Conservation (phyloP, 2,329 filamentous ascomycete genomes). For the Biscogniauxia sp. region DNA sequence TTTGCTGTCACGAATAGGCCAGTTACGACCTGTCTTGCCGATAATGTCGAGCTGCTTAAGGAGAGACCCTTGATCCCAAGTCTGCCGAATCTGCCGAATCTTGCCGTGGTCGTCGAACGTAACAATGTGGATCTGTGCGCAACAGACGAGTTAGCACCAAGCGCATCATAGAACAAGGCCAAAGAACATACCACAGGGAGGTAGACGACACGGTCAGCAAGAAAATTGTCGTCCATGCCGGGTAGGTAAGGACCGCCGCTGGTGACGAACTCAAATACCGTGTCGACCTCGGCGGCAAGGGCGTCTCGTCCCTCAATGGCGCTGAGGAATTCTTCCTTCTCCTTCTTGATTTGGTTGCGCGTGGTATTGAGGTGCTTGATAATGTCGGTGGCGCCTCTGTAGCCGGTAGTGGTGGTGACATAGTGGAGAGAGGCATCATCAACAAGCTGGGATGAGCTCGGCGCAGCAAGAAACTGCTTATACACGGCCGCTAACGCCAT, state of each 20-base stretch:
- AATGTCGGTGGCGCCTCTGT: constrained; percentile 71
- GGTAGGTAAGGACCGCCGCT: constrained; percentile 86
- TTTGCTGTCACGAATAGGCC: constrained; percentile 86
- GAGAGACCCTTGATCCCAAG: constrained; percentile 93
- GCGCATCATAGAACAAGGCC: neutral
- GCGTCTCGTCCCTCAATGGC: constrained; percentile 69
- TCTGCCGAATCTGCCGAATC: constrained; percentile 83
- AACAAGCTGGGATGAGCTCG: constrained; percentile 61
- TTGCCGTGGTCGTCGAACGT: constrained; percentile 73
- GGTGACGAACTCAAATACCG: constrained; percentile 74
- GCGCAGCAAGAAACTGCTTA: constrained; percentile 69
- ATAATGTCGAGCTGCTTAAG: constrained; percentile 94
- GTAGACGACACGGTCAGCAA: constrained; percentile 75
- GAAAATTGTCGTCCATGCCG: constrained; percentile 88
- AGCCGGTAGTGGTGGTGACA: constrained; percentile 78
- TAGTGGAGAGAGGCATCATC: constrained; percentile 75
- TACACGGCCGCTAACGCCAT: constrained; percentile 59
- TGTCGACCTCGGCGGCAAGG: constrained; percentile 76
- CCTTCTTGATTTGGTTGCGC: constrained; percentile 75
- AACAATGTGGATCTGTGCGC: constrained; percentile 76
- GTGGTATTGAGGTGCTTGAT: constrained; percentile 76
- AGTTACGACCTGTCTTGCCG: constrained; percentile 83
- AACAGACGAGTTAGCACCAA: constrained; percentile 3
- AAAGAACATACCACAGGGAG: constrained; percentile 72
- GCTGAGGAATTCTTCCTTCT: constrained; percentile 73